Base-by-base conservation (phyloP, 106 monocot genomes). In the Allium cepa region DNA sequence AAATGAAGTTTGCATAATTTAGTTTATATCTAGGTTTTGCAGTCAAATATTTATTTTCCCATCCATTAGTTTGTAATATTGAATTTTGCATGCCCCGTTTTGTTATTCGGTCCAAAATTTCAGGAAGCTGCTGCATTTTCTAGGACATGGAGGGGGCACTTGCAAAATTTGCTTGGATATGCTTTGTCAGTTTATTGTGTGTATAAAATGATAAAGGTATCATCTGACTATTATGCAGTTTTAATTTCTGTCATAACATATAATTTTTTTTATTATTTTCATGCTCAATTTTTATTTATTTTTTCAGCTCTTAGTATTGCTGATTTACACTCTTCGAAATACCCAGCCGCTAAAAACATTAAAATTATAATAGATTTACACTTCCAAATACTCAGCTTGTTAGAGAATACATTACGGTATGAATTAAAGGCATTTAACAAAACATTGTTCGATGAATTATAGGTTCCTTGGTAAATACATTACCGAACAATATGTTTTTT, bases 151-250 rank as follows among this genome's bases (percentile, higher is more conserved):
- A 92, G 84, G 77, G 97, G 97, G 22, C 92, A 97, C 72, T 70
- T 92, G 57, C 87, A 92, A 67, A 97, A 97, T 84, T 75, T 92
- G 67, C 75, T 97, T 70, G 97, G 97, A 68, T 97, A 97, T 84
- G 92, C 89, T 46, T 82, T 97, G 60, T 97, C 97, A 56, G 69
- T 92, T 3, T 97, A 97, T 55, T 97, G 97, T 86, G 84, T 97
- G 46, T 97, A 89, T 80, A 97, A 97, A 78, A 97, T 97, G 92
- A 74, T 97, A 63, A 97, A 92, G 97, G 97, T 97, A 87, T 55
- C 5, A 66, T 46, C 9, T 27, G 9, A 52, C 11, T 17, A 11
- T 16, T 59, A 14, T 66, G 46, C 66, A 11, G 7, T 59, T 16
- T 17, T 17, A 8, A 12, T 64, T 14, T 47, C 10, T 47, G 1